Conservation (phyloP, 495 filamentous ascomycete genomes). For the Xylaria grammica region DNA sequence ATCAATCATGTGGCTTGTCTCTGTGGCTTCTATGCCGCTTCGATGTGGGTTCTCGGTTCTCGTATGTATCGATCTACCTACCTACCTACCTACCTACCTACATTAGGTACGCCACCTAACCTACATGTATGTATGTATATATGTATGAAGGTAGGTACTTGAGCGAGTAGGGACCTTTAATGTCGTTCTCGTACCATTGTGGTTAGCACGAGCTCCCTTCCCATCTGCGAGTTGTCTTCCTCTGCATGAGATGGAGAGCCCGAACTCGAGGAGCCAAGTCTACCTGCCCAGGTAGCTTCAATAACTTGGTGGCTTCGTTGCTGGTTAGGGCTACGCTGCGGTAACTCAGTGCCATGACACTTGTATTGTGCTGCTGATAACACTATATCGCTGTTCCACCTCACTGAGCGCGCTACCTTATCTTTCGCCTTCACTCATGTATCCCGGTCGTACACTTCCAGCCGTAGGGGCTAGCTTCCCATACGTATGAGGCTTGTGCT, state of each 20-base stretch:
- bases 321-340: background rate
- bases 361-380: background rate
- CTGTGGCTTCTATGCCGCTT: slow-evolving; percentile 9
- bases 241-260: background rate
- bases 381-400: background rate
- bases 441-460: background rate
- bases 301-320: too few species aligned
- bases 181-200: too few species aligned
- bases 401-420: background rate
- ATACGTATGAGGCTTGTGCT: background rate
- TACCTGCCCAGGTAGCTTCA: too few species aligned
- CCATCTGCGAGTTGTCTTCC: background rate
- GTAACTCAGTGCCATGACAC: background rate
- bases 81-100: background rate
- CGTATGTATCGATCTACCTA: background rate
- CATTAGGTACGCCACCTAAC: background rate
- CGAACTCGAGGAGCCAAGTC: background rate
- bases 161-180: too few species aligned
- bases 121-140: too few species aligned
- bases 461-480: background rate
- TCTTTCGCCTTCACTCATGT: background rate
- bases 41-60: too few species aligned
- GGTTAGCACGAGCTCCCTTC: background rate
- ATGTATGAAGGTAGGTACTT: too few species aligned
- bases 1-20: background rate